Percentiles rank a stretch among this genome's conserved stretches.
phyloP scores from a whole-genome alignment of 768 basidiomycete species.

The Fibroporia radiculosa region DNA sequence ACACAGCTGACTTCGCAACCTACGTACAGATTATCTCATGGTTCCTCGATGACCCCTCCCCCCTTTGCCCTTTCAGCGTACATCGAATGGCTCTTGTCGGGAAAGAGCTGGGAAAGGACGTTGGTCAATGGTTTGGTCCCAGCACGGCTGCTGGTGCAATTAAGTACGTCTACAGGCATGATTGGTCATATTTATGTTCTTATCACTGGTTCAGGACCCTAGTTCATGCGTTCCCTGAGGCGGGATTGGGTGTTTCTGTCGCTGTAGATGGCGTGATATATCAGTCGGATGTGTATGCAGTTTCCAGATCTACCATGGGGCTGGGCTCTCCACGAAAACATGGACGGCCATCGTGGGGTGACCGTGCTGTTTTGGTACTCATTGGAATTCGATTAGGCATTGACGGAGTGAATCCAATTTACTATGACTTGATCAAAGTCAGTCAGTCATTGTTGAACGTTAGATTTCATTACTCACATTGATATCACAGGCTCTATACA shows the following conservation, averaged over 20 bases:
- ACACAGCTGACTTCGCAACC: constrained; percentile 63
- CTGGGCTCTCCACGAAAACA: constrained; percentile 22
- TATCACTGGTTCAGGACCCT: constrained; percentile 63
- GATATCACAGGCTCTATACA: constrained; percentile 64
- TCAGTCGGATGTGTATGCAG: constrained; percentile 78
- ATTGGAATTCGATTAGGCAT: constrained; percentile 83
- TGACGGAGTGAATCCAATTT: constrained; percentile 92
- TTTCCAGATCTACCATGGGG: constrained; percentile 38
- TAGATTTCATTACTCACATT: background rate
- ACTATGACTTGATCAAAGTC: constrained; percentile 81
- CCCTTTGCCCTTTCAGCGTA: constrained; percentile 85
- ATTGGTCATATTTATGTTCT: background rate
- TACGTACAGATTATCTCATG: constrained; percentile 91
- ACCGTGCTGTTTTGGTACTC: constrained; percentile 76
- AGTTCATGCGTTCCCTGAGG: constrained; percentile 70
- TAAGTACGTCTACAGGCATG: constrained; percentile 40
- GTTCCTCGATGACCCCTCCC: constrained; percentile 88
- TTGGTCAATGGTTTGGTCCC: constrained; percentile 98
- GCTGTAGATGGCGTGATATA: constrained; percentile 78
- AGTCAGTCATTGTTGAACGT: constrained; percentile 7
- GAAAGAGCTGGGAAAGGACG: constrained; percentile 89
- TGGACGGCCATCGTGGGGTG: constrained; percentile 53
- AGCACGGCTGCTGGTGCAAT: constrained; percentile 97
- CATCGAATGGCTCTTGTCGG: constrained; percentile 95
- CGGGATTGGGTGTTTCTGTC: constrained; percentile 72